Conservation (phyloP, 2,329 filamentous ascomycete genomes). For the Fusarium drepaniforme region DNA sequence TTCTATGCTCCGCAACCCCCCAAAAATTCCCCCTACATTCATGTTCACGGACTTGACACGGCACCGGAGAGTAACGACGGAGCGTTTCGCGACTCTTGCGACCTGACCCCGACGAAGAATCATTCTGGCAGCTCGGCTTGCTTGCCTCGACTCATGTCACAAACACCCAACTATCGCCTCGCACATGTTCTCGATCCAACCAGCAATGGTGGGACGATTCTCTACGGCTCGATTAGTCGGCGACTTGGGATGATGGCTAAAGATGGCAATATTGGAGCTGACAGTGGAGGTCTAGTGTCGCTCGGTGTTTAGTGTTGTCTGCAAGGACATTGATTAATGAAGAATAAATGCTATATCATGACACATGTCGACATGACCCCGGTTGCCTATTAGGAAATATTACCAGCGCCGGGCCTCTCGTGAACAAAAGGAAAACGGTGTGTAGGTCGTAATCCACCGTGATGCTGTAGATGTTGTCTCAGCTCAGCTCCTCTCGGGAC, state of each 20-base stretch:
- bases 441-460: background rate
- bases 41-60: slow-evolving; percentile 20
- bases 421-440: slow-evolving; percentile 15
- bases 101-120: slow-evolving; percentile 1
- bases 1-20: slow-evolving; percentile 16
- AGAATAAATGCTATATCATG: slow-evolving; percentile 48
- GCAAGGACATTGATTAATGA: slow-evolving; percentile 44
- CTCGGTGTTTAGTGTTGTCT: slow-evolving; percentile 31
- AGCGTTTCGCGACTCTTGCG: background rate
- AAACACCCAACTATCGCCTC: background rate
- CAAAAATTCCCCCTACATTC: slow-evolving; percentile 29
- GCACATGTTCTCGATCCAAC: background rate
- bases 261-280: slow-evolving; percentile 10
- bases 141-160: slow-evolving; percentile 11
- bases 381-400: slow-evolving; percentile 40
- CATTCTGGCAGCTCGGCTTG: slow-evolving; percentile 8
- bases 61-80: slow-evolving; percentile 9
- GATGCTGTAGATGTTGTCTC: slow-evolving; percentile 8
- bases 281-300: slow-evolving; percentile 28
- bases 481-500: slow-evolving; percentile 31
- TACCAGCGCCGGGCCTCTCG: slow-evolving; percentile 31
- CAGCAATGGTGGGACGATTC: background rate
- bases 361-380: slow-evolving; percentile 44
- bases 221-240: background rate
- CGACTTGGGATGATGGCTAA: background rate